phyloP scores from a whole-genome alignment of 495 filamentous ascomycete genomes.

The Trichocladium uniseriatum region DNA sequence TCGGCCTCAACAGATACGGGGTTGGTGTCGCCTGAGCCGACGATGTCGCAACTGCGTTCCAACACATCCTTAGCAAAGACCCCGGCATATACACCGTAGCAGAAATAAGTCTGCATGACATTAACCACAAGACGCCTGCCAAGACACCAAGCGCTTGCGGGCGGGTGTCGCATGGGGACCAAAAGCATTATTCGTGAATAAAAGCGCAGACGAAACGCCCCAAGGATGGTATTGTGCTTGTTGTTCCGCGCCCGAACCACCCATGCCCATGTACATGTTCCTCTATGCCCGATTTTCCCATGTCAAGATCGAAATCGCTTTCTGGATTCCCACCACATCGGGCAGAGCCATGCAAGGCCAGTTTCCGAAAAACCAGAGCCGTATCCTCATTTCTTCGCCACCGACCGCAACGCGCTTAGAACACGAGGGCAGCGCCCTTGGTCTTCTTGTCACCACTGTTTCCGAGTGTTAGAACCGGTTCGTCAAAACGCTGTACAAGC shows the following conservation, averaged over 20 bases:
- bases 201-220: slow-evolving; percentile 31
- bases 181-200: slow-evolving; percentile 26
- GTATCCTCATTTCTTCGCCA: slow-evolving; percentile 18
- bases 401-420: slow-evolving; percentile 49
- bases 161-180: slow-evolving; percentile 5
- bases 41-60: no score
- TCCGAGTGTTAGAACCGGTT: slow-evolving; percentile 16
- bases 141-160: neutral
- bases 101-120: no score
- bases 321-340: slow-evolving; percentile 19
- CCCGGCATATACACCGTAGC: no score
- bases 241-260: slow-evolving; percentile 29
- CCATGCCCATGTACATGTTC: slow-evolving; percentile 32
- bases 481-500: neutral
- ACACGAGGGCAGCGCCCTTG: slow-evolving; percentile 99
- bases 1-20: no score
- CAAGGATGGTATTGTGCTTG: slow-evolving; percentile 31
- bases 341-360: slow-evolving; percentile 23
- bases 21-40: no score
- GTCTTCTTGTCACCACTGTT: slow-evolving; percentile 99
- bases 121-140: neutral
- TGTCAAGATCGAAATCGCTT: slow-evolving; percentile 25
- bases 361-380: slow-evolving; percentile 24
- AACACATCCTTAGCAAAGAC: no score
- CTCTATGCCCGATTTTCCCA: slow-evolving; percentile 24